Percentiles rank a stretch among this genome's conserved stretches.
Conservation (phyloP, 2,329 filamentous ascomycete species). For the Hysterium pulicare region DNA sequence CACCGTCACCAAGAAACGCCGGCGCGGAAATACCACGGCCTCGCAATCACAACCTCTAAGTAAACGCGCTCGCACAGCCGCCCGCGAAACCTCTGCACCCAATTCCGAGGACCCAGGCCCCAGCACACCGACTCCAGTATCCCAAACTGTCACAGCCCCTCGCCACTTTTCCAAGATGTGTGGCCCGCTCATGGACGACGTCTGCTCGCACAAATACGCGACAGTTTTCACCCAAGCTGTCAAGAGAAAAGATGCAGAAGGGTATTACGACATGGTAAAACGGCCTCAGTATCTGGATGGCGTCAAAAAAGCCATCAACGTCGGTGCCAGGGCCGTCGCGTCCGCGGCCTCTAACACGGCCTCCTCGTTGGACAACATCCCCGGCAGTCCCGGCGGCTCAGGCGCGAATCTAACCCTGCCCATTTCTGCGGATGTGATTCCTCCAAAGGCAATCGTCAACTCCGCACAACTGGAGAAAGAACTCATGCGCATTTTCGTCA, state of each 20-base stretch:
- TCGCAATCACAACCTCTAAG: slow-evolving; percentile 24
- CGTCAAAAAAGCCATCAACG: slow-evolving; percentile 48
- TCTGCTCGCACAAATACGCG: slow-evolving; percentile 51
- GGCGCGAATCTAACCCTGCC: slow-evolving; percentile 49
- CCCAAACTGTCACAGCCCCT: slow-evolving; percentile 39
- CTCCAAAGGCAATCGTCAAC: slow-evolving; percentile 89
- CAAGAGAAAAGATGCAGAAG: slow-evolving; percentile 48
- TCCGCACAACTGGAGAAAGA: slow-evolving; percentile 89
- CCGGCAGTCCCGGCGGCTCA: slow-evolving; percentile 59
- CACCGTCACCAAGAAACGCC: slow-evolving; percentile 20
- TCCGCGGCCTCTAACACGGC: slow-evolving; percentile 51
- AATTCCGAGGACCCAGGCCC: slow-evolving; percentile 28
- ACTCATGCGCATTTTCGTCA: slow-evolving; percentile 93
- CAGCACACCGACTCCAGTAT: slow-evolving; percentile 11
- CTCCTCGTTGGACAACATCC: slow-evolving; percentile 35
- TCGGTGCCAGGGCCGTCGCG: slow-evolving; percentile 57
- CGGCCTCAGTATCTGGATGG: slow-evolving; percentile 51
- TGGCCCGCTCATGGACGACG: slow-evolving; percentile 50
- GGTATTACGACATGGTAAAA: slow-evolving; percentile 52
- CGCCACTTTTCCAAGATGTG: slow-evolving; percentile 50
- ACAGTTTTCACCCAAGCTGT: slow-evolving; percentile 50
- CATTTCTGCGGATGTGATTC: slow-evolving; percentile 71
- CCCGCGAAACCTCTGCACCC: slow-evolving; percentile 28
- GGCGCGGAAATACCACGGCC: slow-evolving; percentile 19
- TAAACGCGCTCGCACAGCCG: slow-evolving; percentile 42